Evolutionary conservation across 805 yeast species (phyloP).

Genomic region (Candida michaelii): DNA sequence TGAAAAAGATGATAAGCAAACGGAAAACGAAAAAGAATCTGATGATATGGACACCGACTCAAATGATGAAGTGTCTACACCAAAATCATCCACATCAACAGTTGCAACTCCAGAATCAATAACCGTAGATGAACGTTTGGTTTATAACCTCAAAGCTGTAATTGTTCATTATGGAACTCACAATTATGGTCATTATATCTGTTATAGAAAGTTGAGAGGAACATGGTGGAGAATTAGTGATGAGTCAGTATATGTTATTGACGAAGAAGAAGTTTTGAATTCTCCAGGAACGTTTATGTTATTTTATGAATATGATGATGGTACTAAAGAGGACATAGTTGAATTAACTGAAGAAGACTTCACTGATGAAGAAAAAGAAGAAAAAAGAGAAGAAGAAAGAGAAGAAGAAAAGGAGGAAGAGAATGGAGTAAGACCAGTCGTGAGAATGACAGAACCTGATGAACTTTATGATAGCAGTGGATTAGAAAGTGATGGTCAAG

Average conservation of each 20-base stretch:
- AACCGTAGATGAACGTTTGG: conserved; percentile 30
- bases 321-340: conserved; percentile 21
- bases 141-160: conserved; percentile 77
- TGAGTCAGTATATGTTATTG: conserved; percentile 77
- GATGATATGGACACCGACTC: conserved; percentile 1
- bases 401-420: background rate
- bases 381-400: conserved; percentile 4
- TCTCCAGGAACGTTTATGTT: conserved; percentile 92
- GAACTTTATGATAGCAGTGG: conserved; percentile 19
- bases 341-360: conserved; percentile 16
- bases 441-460: conserved; percentile 11
- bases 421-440: background rate
- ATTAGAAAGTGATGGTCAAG: conserved; percentile 10
- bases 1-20: conserved; percentile 18
- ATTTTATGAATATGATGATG: conserved; percentile 65
- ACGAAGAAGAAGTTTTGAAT: conserved; percentile 74
- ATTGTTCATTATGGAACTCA: conserved; percentile 95
- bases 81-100: conserved; percentile 9
- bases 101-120: conserved; percentile 14
- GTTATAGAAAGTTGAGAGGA: conserved; percentile 77
- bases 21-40: background rate
- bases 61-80: conserved; percentile 13
- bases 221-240: conserved; percentile 97
- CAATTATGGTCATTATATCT: conserved; percentile 95
- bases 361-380: conserved; percentile 20